Percentiles rank a stretch among this genome's conserved stretches.
phyloP scores from a whole-genome alignment of 1,284 basidiomycete species.

The Rhizoctonia solani region DNA sequence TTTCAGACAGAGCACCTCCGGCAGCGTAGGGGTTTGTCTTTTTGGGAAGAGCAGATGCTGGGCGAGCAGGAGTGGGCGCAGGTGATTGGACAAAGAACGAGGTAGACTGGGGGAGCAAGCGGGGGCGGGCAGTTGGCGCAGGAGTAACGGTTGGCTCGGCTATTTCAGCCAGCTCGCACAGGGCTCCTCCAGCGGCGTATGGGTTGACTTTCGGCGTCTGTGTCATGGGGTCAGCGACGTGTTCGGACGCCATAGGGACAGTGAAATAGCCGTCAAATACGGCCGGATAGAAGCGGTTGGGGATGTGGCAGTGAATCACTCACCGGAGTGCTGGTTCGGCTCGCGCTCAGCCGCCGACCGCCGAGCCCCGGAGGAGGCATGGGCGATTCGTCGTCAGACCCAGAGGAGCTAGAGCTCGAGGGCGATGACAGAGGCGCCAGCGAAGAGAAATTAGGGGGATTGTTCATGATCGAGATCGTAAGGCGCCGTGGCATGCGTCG shows the following conservation, averaged over 20 bases:
- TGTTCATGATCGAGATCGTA: conserved; percentile 23
- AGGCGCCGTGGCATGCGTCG: conserved; percentile 29
- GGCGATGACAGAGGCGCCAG: conserved; percentile 18
- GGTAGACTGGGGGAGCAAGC: conserved; percentile 10
- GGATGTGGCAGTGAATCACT: conserved; percentile 18
- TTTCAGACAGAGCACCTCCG: conserved; percentile 11
- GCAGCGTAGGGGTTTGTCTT: conserved; percentile 29
- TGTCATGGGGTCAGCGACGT: conserved; percentile 7
- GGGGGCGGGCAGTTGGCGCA: conserved; percentile 9
- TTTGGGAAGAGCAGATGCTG: conserved; percentile 10
- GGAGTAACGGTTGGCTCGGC: conserved; percentile 17
- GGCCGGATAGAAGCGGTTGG: conserved; percentile 9
- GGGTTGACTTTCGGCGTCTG: conserved; percentile 25
- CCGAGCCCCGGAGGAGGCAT: conserved; percentile 30
- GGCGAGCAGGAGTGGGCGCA: conserved; percentile 6
- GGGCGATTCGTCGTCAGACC: not conserved
- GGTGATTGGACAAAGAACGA: conserved; percentile 28
- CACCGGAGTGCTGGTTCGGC: conserved; percentile 6
- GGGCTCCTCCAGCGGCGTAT: conserved; percentile 20
- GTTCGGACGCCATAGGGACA: not conserved
- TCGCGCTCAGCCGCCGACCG: conserved; percentile 29
- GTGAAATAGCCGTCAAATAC: no score
- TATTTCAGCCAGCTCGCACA: conserved; percentile 20
- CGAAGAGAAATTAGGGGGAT: conserved; percentile 28
- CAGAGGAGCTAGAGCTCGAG: not conserved